phyloP scores from a whole-genome alignment of 2,329 filamentous ascomycete genomes.

The Kalmusia sp. region DNA sequence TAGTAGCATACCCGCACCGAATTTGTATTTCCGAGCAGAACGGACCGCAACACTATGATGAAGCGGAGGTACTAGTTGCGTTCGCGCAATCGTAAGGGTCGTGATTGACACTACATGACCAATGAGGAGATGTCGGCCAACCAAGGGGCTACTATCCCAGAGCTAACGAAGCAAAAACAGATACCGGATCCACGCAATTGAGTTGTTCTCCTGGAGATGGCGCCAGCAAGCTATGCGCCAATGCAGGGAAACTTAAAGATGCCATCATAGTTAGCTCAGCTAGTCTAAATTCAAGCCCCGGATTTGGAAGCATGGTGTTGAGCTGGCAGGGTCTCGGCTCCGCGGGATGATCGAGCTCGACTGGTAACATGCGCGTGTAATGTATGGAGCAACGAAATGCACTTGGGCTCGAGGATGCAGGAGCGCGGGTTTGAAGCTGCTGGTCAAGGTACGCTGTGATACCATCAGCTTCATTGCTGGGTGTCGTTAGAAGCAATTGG shows the following conservation, averaged over 20 bases:
- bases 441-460: background rate
- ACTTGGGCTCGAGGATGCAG: too few relatives aligned
- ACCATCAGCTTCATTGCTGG: background rate
- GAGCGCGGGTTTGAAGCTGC: too few relatives aligned
- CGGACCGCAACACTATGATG: background rate
- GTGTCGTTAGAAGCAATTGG: background rate
- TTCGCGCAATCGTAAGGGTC: background rate
- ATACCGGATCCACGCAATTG: background rate
- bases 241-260: background rate
- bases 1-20: background rate
- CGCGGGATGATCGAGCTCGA: background rate
- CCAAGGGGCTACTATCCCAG: background rate
- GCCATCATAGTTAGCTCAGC: background rate
- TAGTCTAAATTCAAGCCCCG: background rate
- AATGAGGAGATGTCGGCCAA: background rate
- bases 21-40: background rate
- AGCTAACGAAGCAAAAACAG: background rate
- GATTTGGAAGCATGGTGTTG: conserved; percentile 1
- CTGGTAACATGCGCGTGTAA: too few relatives aligned
- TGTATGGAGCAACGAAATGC: too few relatives aligned
- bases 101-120: background rate
- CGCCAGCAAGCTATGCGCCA: background rate
- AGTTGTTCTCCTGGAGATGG: background rate
- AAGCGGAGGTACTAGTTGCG: background rate
- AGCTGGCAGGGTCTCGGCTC: background rate